Conservation (phyloP, 1,284 basidiomycete species). For the Bjerkandera adusta region DNA sequence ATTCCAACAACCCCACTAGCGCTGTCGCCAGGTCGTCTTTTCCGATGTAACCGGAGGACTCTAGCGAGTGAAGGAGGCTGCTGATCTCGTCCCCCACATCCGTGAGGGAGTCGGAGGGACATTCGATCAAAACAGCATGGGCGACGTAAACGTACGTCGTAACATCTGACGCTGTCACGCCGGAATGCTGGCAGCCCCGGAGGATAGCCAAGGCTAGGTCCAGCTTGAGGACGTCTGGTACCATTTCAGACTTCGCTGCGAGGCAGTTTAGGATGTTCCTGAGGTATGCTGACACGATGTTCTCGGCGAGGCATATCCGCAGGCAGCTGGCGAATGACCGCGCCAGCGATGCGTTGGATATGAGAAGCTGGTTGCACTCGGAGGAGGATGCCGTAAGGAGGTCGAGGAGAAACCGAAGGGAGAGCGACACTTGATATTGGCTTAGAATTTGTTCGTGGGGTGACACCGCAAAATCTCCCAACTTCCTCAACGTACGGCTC, state of each 20-base stretch:
- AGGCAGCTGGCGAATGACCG: slow-evolving; percentile 21
- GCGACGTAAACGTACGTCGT: slow-evolving; percentile 25
- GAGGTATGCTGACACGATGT: slow-evolving; percentile 24
- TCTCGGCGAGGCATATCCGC: slow-evolving; percentile 21
- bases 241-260: slow-evolving; percentile 25
- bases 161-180: slow-evolving; percentile 22
- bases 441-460: slow-evolving; percentile 28
- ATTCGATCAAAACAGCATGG: slow-evolving; percentile 28
- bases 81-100: slow-evolving; percentile 35
- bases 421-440: slow-evolving; percentile 40
- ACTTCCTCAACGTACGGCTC: slow-evolving; percentile 32
- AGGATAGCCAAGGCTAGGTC: slow-evolving; percentile 43
- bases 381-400: slow-evolving; percentile 33
- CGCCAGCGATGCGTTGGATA: slow-evolving; percentile 20
- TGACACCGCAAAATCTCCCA: slow-evolving; percentile 30
- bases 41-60: slow-evolving; percentile 18
- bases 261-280: slow-evolving; percentile 27
- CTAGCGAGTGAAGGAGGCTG: slow-evolving; percentile 31
- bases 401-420: slow-evolving; percentile 39
- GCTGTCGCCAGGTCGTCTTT: slow-evolving; percentile 30
- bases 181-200: slow-evolving; percentile 28
- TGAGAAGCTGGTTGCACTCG: slow-evolving; percentile 26
- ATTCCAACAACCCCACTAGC: slow-evolving; percentile 44
- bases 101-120: slow-evolving; percentile 30
- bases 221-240: slow-evolving; percentile 41